Evolutionary conservation across 2,329 filamentous ascomycete genomes (phyloP), one percentile per base, ranked within the genome.

Genomic region (Harringtonia aguacate): DNA sequence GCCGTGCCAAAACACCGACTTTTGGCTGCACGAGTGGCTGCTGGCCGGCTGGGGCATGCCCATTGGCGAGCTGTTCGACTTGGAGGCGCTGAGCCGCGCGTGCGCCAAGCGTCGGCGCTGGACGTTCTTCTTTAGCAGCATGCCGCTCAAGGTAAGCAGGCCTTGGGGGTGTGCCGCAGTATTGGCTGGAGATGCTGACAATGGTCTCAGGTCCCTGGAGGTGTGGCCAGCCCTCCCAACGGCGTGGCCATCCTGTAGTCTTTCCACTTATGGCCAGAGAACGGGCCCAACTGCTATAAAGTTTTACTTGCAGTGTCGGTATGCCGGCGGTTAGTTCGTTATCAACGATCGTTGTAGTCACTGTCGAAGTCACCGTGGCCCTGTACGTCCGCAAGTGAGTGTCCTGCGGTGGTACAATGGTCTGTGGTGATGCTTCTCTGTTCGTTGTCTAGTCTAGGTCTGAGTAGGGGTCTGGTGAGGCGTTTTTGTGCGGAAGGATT

Each of bases 21-120:
- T 57, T 31, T 15, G 58, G 43, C 36, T 49, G 42, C 49, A 51
- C 43, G 43, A 49, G 35, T 36, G 36, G 18, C 35, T 51, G 18
- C 49, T 51, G 8, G 45, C 49, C n/a, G 47, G 49, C 20, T 51
- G 47, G 47, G 49, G 49, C 13, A 43, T 44, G 30, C 47, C 49
- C 30, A 64, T 65, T 45, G 66, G 65, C 5, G 66, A 69, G 52
- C 53, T 68, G 30, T 68, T 66, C 44, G 64, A 69, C 51, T 50
- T 69, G 20, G 65, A 70, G 50, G 53, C 52, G 34, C 50, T 69
- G 44, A 55, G 59, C 17, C 10, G 7, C 1, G 22, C 14, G 3
- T 45, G 44, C n/a, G 47, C 55, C 41, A 54, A 61, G 46, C 54
- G 55, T 39, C 50, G 52, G 2, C 53, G 65, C 20, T 67, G 59